Evolutionary conservation across 2,329 filamentous ascomycete genomes (phyloP), one percentile per base, ranked within the genome.

Genomic region (Aspergillus aculeatinus): DNA sequence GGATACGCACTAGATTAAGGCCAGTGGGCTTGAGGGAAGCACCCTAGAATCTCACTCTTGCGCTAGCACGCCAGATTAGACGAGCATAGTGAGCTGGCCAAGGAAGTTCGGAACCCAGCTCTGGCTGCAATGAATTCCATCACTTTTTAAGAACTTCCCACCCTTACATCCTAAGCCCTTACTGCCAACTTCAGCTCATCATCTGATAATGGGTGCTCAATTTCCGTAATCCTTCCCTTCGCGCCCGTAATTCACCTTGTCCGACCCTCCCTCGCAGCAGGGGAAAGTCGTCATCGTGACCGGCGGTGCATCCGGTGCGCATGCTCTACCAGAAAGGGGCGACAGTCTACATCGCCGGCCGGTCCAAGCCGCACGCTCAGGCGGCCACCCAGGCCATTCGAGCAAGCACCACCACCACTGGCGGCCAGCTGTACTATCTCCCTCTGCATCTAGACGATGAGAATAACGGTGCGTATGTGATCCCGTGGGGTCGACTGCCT

Each of bases 401-500:
- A 35, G 33, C 11, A 9, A 35, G 10, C 6, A 14, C 33, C 14
- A 35, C 10, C 33, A 35, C 33, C 33, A 35, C 14, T 4, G 4
- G 81, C 42, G 59, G 59, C 19, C 69, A 66, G 1, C 61, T 84
- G 14, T 74, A 75, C 48, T 81, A 80, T 57, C 68, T 84, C 16
- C 65, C 73, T n/a, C 70, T 85, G 4, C 82, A 85, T 73, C 70
- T 78, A 66, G 63, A 59, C 58, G 64, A 67, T 61, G 21, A 21
- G 21, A 61, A 61, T 23, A 61, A 58, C n/a, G 59, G 59, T 5
- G 57, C 50, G 7, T 60, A 60, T 48, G 55, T 60, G 9, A 57
- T 60, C n/a, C 59, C 59, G 2, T 60, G 55, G 59, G 59, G 59
- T 7, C 50, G 59, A 27, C 49, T 61, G 14, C 59, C 58, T 48